phyloP scores from a whole-genome alignment of 768 basidiomycete species.

The Pisolithus marmoratus region DNA sequence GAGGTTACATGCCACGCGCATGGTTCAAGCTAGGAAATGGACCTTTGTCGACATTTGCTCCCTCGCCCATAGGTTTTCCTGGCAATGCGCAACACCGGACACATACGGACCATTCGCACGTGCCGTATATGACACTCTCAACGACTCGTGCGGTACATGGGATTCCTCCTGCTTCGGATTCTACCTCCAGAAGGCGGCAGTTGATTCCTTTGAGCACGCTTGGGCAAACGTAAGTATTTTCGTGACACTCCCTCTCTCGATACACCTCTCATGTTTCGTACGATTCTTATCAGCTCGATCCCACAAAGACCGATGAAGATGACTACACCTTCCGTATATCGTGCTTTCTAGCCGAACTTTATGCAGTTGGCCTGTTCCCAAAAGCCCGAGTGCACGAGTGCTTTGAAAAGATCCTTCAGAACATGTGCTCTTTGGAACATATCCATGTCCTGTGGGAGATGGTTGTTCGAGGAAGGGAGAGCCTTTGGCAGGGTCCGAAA shows the following conservation, averaged over 20 bases:
- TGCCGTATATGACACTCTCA: constrained; percentile 16
- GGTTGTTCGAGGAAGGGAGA: constrained; percentile 15
- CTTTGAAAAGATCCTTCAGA: constrained; percentile 15
- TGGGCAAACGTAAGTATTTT: constrained; percentile 24
- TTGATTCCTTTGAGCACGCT: constrained; percentile 17
- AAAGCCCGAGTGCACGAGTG: constrained; percentile 14
- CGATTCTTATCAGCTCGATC: constrained; percentile 10
- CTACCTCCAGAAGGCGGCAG: constrained; percentile 19
- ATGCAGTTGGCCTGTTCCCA: constrained; percentile 13
- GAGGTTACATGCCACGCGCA: background rate
- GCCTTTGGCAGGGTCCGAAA: constrained; percentile 17
- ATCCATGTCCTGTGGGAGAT: constrained; percentile 19
- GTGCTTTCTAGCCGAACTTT: constrained; percentile 26
- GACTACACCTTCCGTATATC: constrained; percentile 16
- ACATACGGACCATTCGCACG: constrained; percentile 15
- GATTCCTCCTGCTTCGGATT: constrained; percentile 19
- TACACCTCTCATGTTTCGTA: constrained; percentile 6
- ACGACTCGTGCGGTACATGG: constrained; percentile 12
- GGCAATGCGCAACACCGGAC: constrained; percentile 12
- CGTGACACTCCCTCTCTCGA: background rate
- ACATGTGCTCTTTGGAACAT: constrained; percentile 23
- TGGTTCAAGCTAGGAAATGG: background rate
- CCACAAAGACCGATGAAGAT: constrained; percentile 14
- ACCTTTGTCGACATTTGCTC: constrained; percentile 11
- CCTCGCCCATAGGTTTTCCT: constrained; percentile 26